These are phyloP conservation scores for Phytophthora colocasiae DNA, from an alignment of 352 stramenopile genomes.

Conservation along the genomic window DNA sequence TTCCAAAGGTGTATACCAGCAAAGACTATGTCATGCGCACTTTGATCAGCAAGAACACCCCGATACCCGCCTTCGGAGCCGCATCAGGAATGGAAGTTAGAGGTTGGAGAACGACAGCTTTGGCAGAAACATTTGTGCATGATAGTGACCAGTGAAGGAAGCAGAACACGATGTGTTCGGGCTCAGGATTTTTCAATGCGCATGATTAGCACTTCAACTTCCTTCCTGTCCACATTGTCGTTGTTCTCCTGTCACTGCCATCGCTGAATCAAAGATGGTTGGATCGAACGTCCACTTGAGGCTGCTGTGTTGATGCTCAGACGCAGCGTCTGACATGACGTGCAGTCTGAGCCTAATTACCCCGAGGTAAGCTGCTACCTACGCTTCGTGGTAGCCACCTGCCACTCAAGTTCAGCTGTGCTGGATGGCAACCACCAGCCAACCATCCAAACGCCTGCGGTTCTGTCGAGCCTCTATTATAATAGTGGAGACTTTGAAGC, in stretches of 20 bases:
- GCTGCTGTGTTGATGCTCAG: too few relatives aligned
- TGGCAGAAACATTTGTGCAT: constrained; percentile 13
- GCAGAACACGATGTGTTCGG: constrained; percentile 21
- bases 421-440: background rate
- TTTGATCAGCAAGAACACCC: background rate
- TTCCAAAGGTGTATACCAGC: constrained; percentile 3
- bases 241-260: background rate
- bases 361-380: background rate
- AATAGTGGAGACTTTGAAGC: too few relatives aligned
- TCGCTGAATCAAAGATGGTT: too few relatives aligned
- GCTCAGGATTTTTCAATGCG: constrained; percentile 24
- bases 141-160: constrained; percentile 17
- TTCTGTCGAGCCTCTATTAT: constrained; percentile 1
- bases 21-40: constrained; percentile 3
- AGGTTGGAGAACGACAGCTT: background rate
- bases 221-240: constrained; percentile 10
- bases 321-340: too few relatives aligned
- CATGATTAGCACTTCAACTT: constrained; percentile 26
- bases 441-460: background rate
- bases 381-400: constrained; percentile 5
- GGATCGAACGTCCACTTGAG: background rate
- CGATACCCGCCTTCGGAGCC: background rate
- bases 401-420: constrained; percentile 1
- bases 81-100: background rate
- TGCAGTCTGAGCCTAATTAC: background rate